Conservation (phyloP, 176 grass and related monocot species). For the Phyllostachys edulis region DNA sequence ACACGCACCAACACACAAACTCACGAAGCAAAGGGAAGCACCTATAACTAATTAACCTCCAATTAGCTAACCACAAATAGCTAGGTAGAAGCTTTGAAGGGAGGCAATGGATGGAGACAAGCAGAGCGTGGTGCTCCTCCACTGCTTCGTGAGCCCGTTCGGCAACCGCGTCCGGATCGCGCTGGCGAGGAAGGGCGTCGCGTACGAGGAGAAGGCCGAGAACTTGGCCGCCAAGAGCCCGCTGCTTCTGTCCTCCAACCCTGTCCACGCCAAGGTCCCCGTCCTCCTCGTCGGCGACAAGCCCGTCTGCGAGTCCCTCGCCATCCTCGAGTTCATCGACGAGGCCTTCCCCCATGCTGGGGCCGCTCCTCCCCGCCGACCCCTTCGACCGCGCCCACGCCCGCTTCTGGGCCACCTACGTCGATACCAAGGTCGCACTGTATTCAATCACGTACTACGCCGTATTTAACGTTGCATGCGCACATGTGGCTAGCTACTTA, state of each 20-base stretch:
- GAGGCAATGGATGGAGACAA: conserved; percentile 23
- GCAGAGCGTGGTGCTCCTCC: conserved; percentile 36
- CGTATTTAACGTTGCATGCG: not conserved
- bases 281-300: conserved; percentile 56
- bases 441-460: no score
- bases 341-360: conserved; percentile 41
- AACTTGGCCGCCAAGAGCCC: conserved; percentile 55
- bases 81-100: not conserved
- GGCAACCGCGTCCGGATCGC: conserved; percentile 55
- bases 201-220: conserved; percentile 60
- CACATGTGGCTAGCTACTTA: no score
- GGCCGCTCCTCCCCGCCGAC: conserved; percentile 47
- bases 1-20: not conserved
- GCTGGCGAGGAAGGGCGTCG: conserved; percentile 65
- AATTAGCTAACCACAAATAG: not conserved
- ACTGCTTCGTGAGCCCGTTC: conserved; percentile 67
- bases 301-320: conserved; percentile 58
- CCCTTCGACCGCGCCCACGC: conserved; percentile 37
- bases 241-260: conserved; percentile 65
- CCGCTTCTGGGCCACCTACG: conserved; percentile 62
- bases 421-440: conserved; percentile 47
- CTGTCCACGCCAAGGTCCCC: conserved; percentile 61
- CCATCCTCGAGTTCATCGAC: conserved; percentile 64
- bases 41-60: not conserved
- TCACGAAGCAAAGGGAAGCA: not conserved